A percentile compares a stretch with the other conserved stretches of the same genome.
Evolutionary conservation across 768 basidiomycete genomes (phyloP).

Genomic region (Daedalea quercina): DNA sequence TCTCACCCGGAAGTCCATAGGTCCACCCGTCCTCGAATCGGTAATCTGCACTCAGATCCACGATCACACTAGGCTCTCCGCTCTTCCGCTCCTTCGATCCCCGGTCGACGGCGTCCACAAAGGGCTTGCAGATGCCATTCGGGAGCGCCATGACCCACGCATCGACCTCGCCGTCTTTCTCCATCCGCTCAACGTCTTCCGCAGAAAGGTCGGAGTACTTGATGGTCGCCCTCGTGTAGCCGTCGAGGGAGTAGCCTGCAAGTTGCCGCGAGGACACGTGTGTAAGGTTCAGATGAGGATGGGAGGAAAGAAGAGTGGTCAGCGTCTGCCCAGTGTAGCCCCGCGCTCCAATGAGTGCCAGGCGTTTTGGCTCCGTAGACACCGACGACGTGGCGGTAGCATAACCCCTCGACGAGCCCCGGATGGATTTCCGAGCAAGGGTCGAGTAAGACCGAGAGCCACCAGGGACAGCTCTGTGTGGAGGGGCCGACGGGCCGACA

Average conservation of each 20-base stretch:
- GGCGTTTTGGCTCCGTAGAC: conserved; percentile 70
- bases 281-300: conserved; percentile 84
- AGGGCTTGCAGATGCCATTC: conserved; percentile 95
- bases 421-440: conserved; percentile 36
- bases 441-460: conserved; percentile 58
- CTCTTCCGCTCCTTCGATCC: conserved; percentile 50
- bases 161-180: conserved; percentile 84
- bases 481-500: conserved; percentile 66
- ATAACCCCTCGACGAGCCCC: conserved; percentile 62
- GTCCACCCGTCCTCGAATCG: conserved; percentile 94
- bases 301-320: conserved; percentile 77
- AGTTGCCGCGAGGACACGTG: conserved; percentile 97
- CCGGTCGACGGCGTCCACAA: conserved; percentile 88
- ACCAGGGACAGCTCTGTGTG: conserved; percentile 35
- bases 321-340: conserved; percentile 95
- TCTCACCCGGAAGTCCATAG: conserved; percentile 98
- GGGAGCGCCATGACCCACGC: conserved; percentile 99
- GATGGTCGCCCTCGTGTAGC: conserved; percentile 72
- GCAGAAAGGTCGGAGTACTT: conserved; percentile 76
- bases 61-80: conserved; percentile 63
- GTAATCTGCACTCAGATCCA: conserved; percentile 93
- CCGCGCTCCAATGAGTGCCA: conserved; percentile 93
- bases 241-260: conserved; percentile 70
- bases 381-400: conserved; percentile 44
- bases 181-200: conserved; percentile 81